phyloP scores from a whole-genome alignment of 495 filamentous ascomycete species.

The Annulohypoxylon maeteangense region DNA sequence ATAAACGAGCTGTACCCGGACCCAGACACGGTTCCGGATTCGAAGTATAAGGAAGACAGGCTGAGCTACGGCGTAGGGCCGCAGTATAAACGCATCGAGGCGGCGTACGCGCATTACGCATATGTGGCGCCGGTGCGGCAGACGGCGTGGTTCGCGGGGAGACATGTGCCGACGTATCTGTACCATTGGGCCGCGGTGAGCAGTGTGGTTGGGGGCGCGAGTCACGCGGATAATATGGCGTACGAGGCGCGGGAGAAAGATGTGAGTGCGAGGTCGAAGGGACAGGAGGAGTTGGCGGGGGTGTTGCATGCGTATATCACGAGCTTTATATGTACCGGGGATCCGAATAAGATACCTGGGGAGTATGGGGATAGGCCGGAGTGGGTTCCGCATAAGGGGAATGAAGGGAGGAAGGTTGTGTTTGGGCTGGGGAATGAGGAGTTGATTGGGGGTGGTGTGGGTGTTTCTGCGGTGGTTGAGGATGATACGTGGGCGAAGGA shows the following conservation, averaged over 20 bases:
- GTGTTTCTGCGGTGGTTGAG: background rate
- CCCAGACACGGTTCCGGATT: background rate
- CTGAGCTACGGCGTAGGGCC: background rate
- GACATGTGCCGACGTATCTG: background rate
- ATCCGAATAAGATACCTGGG: background rate
- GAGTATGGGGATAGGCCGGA: conserved; percentile 1
- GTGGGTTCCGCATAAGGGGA: background rate
- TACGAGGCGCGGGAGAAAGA: conserved; percentile 1
- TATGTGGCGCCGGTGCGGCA: conserved; percentile 1
- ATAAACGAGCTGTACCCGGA: background rate
- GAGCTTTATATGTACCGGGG: background rate
- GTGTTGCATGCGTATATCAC: background rate
- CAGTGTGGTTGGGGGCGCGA: background rate
- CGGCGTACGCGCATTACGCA: background rate
- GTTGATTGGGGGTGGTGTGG: background rate
- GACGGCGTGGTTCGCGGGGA: background rate
- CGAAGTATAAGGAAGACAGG: background rate
- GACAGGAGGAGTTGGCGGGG: background rate
- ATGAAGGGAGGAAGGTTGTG: background rate
- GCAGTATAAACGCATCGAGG: background rate
- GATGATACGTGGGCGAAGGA: background rate
- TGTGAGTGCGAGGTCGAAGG: background rate
- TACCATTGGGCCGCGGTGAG: background rate
- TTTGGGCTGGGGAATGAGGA: conserved; percentile 1
- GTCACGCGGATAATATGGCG: background rate